phyloP scores from a whole-genome alignment of 2,329 filamentous ascomycete genomes.

The Sarocladiaceae sp. region DNA sequence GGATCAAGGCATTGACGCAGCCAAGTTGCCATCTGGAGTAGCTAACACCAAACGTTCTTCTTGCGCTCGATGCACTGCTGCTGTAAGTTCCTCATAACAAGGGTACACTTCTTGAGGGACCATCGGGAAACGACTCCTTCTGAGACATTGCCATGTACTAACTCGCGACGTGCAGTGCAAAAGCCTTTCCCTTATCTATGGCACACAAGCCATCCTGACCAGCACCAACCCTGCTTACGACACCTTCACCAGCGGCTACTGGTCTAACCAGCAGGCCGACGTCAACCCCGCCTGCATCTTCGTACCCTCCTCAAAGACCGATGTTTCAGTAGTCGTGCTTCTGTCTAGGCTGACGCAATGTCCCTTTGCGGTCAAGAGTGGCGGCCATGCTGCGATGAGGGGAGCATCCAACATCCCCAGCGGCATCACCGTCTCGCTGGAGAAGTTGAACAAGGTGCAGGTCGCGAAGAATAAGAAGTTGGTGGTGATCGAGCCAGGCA shows the following conservation, averaged over 20 bases:
- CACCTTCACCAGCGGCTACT: constrained; percentile 6
- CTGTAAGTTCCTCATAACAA: neutral
- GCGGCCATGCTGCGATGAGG: constrained; percentile 37
- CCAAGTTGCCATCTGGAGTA: constrained; percentile 10
- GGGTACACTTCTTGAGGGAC: neutral
- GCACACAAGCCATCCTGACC: neutral
- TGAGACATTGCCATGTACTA: neutral
- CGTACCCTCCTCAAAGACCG: constrained; percentile 9
- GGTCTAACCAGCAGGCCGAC: constrained; percentile 26
- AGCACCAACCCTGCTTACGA: constrained; percentile 3
- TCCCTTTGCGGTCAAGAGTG: constrained; percentile 35
- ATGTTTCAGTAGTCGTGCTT: constrained; percentile 15
- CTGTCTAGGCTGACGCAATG: constrained; percentile 9
- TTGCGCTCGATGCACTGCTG: neutral
- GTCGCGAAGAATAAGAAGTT: constrained; percentile 22
- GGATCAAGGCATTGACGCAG: constrained; percentile 13
- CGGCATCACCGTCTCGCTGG: constrained; percentile 30
- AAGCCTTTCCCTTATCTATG: neutral
- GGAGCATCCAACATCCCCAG: constrained; percentile 29
- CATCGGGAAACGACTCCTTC: too few species aligned
- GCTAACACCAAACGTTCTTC: neutral
- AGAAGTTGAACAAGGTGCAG: constrained; percentile 25
- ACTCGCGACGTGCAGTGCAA: neutral
- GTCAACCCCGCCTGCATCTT: constrained; percentile 22
- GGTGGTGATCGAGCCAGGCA: constrained; percentile 30